These are phyloP conservation scores for Xerocomus amazonicus DNA, from an alignment of 1,284 basidiomycete genomes.

Conservation along the genomic window DNA sequence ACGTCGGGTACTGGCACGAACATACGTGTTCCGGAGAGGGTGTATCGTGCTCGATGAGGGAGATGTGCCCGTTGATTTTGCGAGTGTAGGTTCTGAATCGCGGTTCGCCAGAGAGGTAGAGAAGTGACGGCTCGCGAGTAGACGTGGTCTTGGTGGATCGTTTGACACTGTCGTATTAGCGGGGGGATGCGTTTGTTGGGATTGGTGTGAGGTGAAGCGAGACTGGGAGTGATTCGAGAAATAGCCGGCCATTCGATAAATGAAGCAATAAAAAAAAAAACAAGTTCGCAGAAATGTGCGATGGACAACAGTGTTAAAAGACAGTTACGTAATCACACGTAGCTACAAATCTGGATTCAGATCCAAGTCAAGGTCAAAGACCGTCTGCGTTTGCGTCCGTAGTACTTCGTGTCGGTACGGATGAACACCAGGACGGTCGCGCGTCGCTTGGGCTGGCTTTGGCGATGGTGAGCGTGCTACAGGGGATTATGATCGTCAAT, in stretches of 20 bases:
- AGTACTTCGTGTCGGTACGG: slow-evolving; percentile 62
- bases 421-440: slow-evolving; percentile 51
- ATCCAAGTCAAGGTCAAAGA: slow-evolving; percentile 74
- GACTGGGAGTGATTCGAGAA: slow-evolving; percentile 79
- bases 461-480: slow-evolving; percentile 54
- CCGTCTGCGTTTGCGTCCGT: slow-evolving; percentile 51
- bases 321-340: slow-evolving; percentile 27
- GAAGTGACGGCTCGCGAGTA: slow-evolving; percentile 66
- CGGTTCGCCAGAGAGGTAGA: slow-evolving; percentile 56
- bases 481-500: background rate
- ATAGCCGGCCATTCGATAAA: slow-evolving; percentile 51
- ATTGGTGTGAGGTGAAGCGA: slow-evolving; percentile 54
- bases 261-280: slow-evolving; percentile 25
- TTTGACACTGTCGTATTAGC: slow-evolving; percentile 25
- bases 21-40: slow-evolving; percentile 82
- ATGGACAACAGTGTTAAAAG: slow-evolving; percentile 10
- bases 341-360: slow-evolving; percentile 64
- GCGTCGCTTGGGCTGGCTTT: slow-evolving; percentile 43
- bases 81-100: slow-evolving; percentile 30
- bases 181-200: slow-evolving; percentile 51
- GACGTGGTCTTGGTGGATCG: slow-evolving; percentile 40
- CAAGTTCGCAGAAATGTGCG: slow-evolving; percentile 1
- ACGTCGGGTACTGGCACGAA: slow-evolving; percentile 35
- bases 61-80: slow-evolving; percentile 15
- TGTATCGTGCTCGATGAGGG: slow-evolving; percentile 44